phyloP scores from a whole-genome alignment of 1,284 basidiomycete species.

The Lignosus rhinocerotis region DNA sequence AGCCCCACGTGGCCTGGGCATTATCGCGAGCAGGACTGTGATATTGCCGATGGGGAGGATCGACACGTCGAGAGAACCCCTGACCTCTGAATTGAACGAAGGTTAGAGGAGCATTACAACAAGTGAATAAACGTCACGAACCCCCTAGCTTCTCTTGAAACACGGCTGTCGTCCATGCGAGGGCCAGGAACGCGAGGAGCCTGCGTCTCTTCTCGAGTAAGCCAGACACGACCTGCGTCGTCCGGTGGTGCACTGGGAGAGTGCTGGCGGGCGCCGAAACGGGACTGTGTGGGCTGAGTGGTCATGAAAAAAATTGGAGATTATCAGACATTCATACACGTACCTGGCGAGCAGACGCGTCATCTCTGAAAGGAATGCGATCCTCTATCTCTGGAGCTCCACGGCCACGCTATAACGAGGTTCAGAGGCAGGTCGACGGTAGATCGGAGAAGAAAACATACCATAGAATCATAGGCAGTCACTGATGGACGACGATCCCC shows the following conservation, averaged over 20 bases:
- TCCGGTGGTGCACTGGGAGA: background rate
- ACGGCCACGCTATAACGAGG: slow-evolving; percentile 6
- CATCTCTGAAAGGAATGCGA: slow-evolving; percentile 1
- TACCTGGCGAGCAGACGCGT: slow-evolving; percentile 6
- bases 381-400: background rate
- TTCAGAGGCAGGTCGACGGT: background rate
- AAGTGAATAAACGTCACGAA: background rate
- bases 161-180: slow-evolving; percentile 2
- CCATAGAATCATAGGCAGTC: slow-evolving; percentile 5
- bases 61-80: background rate
- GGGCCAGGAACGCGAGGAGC: background rate
- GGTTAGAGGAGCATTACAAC: background rate
- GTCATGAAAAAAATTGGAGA: background rate
- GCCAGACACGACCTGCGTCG: slow-evolving; percentile 17
- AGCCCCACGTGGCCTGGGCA: background rate
- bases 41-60: background rate
- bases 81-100: background rate
- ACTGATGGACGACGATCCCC: slow-evolving; percentile 11
- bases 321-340: background rate
- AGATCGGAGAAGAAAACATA: background rate
- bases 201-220: slow-evolving; percentile 22
- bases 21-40: slow-evolving; percentile 1
- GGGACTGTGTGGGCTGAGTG: slow-evolving; percentile 5
- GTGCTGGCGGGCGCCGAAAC: slow-evolving; percentile 1
- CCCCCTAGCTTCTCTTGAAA: slow-evolving; percentile 5